These are phyloP conservation scores for Lachnellula cervina DNA, from an alignment of 2,329 filamentous ascomycete species.

Conservation along the genomic window DNA sequence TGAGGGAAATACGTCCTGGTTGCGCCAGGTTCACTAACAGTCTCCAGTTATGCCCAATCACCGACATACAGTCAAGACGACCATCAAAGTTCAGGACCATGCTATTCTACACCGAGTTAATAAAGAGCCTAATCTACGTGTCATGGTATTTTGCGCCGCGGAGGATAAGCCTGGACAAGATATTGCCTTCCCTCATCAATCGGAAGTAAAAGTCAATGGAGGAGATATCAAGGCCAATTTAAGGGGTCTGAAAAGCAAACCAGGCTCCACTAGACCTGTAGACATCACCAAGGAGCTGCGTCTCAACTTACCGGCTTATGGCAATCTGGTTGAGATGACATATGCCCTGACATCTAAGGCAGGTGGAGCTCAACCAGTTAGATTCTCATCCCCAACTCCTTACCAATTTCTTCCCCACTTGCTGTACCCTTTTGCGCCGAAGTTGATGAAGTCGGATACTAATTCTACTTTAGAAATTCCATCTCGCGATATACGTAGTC, in stretches of 20 bases:
- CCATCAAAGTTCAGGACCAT: slow-evolving; percentile 52
- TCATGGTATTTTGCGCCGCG: slow-evolving; percentile 79
- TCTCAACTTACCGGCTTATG: slow-evolving; percentile 61
- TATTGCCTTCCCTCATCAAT: slow-evolving; percentile 84
- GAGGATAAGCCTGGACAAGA: slow-evolving; percentile 63
- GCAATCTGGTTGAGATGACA: slow-evolving; percentile 77
- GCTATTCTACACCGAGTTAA: slow-evolving; percentile 21
- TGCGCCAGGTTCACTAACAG: slow-evolving; percentile 5
- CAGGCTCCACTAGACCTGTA: slow-evolving; percentile 86
- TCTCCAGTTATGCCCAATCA: slow-evolving; percentile 30
- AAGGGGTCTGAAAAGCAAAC: slow-evolving; percentile 91
- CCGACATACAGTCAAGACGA: slow-evolving; percentile 46
- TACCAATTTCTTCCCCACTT: slow-evolving; percentile 12
- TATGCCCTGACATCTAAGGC: slow-evolving; percentile 90
- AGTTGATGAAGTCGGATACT: slow-evolving; percentile 9
- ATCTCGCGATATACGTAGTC: slow-evolving; percentile 70
- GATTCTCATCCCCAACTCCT: slow-evolving; percentile 17
- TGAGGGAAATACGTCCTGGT: slow-evolving; percentile 38
- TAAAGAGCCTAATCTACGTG: slow-evolving; percentile 41
- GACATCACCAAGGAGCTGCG: slow-evolving; percentile 79
- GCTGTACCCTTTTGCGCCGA: slow-evolving; percentile 13
- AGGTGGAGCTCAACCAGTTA: slow-evolving; percentile 34
- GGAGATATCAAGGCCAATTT: slow-evolving; percentile 90
- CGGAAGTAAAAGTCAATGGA: slow-evolving; percentile 85
- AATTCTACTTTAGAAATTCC: slow-evolving; percentile 56